Base-by-base conservation (phyloP, 2,329 filamentous ascomycete genomes). In the Neopestalotiopsis sp. region DNA sequence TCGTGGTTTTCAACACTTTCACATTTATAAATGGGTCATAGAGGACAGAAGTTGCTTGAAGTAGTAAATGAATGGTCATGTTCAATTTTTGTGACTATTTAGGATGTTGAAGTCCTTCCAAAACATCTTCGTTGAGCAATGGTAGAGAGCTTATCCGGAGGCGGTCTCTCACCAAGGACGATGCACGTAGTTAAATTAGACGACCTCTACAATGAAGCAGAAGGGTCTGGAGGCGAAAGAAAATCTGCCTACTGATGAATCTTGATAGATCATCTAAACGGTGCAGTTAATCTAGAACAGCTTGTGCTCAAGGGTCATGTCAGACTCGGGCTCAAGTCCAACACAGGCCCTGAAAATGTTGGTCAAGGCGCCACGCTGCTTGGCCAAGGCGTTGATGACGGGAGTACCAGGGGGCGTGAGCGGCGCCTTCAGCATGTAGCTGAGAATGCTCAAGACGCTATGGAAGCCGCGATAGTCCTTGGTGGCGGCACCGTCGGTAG, bases 261-360 rank as follows among this genome's bases (percentile, higher is more conserved):
- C 13, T 52, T 7, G 3, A 2, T 7, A 49, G 20, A 20, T 40
- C n/a, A 64, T 30, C 24, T 49, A 3, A 30, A 59, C 13, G 24
- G 57, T n/a, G 6, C 3, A 52, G 30, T 13, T 12, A n/a, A 4
- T 34, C 81, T 88, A 93, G 80, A 98, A 95, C 72, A 98, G 89
- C 90, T 98, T 99, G 87, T 98, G 95, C 89, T 99, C 96, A 66
- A 98, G 89, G 56, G 95, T 98, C 96, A 99, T 99, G 81, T 99
- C 96, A 69, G 92, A 96, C 89, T 99, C 96, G 17, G 96, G 96
- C 88, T 98, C 94, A 70, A 99, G 89, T 73, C 96, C 96, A 76
- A 99, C 92, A 78, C 95, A 98, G 73, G 96, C 96, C 78, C 95
- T 94, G 91, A 99, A 97, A 84, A 99, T 98, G 87, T 99, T 99